Percentiles rank a stretch among this genome's conserved stretches.
Evolutionary conservation across 2,329 filamentous ascomycete genomes (phyloP).

Genomic region (Ceratocystis colombiana): DNA sequence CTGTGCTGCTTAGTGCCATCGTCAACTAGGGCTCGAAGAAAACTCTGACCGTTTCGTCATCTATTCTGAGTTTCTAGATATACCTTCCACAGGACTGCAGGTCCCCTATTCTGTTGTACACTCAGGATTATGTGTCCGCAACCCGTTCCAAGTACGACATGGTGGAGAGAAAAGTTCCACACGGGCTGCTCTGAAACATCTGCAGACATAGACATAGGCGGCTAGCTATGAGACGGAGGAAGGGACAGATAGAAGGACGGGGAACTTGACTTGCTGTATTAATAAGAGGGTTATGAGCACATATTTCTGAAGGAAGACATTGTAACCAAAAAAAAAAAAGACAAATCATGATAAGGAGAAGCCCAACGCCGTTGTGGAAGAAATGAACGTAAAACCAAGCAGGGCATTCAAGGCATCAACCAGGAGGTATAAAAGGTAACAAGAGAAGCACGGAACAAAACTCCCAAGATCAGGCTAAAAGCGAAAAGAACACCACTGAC

Average conservation of each 20-base stretch:
- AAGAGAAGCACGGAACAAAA: neutral
- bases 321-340: neutral
- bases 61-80: too few species aligned
- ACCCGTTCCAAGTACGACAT: neutral
- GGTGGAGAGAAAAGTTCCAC: neutral
- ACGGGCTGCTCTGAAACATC: neutral
- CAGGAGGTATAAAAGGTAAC: neutral
- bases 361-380: slow-evolving; percentile 1
- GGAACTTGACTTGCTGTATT: neutral
- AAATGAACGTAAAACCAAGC: neutral
- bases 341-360: neutral
- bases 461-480: neutral
- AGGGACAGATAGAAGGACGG: neutral
- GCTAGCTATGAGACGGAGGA: neutral
- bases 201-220: neutral
- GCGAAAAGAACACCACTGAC: too few species aligned
- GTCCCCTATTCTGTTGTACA: neutral
- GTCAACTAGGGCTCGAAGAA: too few species aligned
- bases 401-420: neutral
- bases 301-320: neutral
- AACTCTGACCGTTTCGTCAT: too few species aligned
- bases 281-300: neutral
- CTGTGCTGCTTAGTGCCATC: neutral
- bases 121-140: neutral
- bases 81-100: neutral